These are phyloP conservation scores for Fistulina hepatica DNA, from an alignment of 1,284 basidiomycete species.

Conservation along the genomic window DNA sequence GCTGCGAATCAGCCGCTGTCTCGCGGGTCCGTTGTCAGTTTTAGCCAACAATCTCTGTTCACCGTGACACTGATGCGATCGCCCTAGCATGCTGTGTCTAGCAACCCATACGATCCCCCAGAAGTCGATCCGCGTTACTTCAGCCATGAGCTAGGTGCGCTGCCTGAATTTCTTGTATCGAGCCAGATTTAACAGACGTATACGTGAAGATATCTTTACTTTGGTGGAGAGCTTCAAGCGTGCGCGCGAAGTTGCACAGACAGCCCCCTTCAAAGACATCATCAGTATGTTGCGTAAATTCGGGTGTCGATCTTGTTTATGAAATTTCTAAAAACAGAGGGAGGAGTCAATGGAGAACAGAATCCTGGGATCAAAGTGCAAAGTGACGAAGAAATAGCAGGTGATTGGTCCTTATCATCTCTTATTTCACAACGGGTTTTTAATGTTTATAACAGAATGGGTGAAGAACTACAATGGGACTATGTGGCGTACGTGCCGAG, in stretches of 20 bases:
- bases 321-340: conserved; percentile 9
- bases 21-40: conserved; percentile 30
- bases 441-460: conserved; percentile 16
- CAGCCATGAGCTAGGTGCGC: conserved; percentile 33
- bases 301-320: neutral
- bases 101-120: conserved; percentile 30
- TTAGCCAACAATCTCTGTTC: neutral
- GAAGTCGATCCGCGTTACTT: conserved; percentile 39
- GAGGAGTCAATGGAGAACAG: conserved; percentile 18
- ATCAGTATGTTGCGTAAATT: conserved; percentile 14
- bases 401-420: conserved; percentile 8
- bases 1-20: conserved; percentile 27
- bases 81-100: conserved; percentile 27
- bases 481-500: conserved; percentile 24
- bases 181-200: neutral
- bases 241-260: conserved; percentile 29
- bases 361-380: conserved; percentile 27
- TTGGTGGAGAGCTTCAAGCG: conserved; percentile 42
- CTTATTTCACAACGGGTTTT: neutral
- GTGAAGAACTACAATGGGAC: conserved; percentile 20
- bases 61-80: neutral
- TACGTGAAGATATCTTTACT: conserved; percentile 26
- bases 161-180: neutral
- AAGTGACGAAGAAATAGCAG: conserved; percentile 20
- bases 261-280: conserved; percentile 32